Evolutionary conservation across 805 yeast genomes (phyloP), one percentile per base, ranked within the genome.

Genomic region (Metschnikowia gelsemii): DNA sequence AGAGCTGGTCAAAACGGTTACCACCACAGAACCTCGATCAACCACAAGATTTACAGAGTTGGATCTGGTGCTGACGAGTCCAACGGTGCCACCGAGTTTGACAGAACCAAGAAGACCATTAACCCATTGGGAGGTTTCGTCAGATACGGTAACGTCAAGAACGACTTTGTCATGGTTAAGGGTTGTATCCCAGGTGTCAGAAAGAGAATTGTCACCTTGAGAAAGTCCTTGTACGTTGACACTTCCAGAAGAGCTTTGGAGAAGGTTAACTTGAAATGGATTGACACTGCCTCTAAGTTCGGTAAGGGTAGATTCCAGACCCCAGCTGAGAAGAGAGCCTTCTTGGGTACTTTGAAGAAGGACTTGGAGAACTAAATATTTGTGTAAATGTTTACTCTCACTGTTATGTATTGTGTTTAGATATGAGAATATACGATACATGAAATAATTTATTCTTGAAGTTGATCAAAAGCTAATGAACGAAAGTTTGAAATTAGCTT

Each of bases 261-360:
- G 83, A 75, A 88, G 77, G 96, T 91, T 61, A 80, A 77, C 83
- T 87, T 93, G 78, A 93, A 93, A 80, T 93, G 98, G 99, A 93
- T 93, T 73, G 99, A 93, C 76, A 93, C 99, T 66, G 96, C 99
- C 72, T 93, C 99, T 69, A 90, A 91, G 79, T 93, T 93, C 90
- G 99, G 99, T 86, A 95, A 93, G 88, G 99, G 99, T 83, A 93
- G 99, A 85, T 93, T 93, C 98, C 99, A 93, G 82, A 93, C 99
- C 69, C 96, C 97, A 66, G 98, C 97, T 75, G 99, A 93, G 84
- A 95, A 95, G 90, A 89, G 84, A 71, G 95, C 99, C 71, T 93
- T 93, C 91, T 67, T 90, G 81, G 99, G 99, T 81, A 91, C 99
- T 70, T 85, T 93, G 74, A 93, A 93, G 96, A 90, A 87, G 84